Evolutionary conservation across 2,329 filamentous ascomycete genomes (phyloP).

Genomic region (Elsinoe necatrix): DNA sequence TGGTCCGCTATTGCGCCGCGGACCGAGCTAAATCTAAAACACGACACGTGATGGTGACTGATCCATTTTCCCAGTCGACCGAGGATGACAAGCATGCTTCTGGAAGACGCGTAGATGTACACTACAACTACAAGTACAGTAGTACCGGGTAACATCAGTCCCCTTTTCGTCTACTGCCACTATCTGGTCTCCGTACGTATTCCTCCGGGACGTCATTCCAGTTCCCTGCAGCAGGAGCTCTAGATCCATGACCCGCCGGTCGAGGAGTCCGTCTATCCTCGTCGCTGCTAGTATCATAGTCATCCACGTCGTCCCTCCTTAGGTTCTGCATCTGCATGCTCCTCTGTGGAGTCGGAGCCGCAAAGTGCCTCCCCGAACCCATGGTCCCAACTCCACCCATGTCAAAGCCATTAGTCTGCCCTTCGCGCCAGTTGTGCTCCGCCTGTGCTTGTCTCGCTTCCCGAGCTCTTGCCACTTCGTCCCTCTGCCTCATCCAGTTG

Average conservation of each 20-base stretch:
- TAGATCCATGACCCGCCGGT: slow-evolving; percentile 19
- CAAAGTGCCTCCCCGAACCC: slow-evolving; percentile 15
- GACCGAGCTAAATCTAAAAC: slow-evolving; percentile 2
- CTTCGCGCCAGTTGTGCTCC: slow-evolving; percentile 21
- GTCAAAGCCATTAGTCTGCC: slow-evolving; percentile 7
- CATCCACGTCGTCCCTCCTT: slow-evolving; percentile 22
- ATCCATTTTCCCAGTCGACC: neutral
- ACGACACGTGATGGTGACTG: neutral
- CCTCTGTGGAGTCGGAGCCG: slow-evolving; percentile 9
- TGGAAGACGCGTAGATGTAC: neutral
- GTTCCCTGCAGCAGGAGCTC: slow-evolving; percentile 27
- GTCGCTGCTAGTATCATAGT: slow-evolving; percentile 29
- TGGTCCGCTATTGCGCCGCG: neutral
- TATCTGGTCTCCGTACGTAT: slow-evolving; percentile 26
- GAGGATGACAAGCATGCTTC: neutral
- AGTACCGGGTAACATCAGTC: slow-evolving; percentile 20
- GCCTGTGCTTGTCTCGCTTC: slow-evolving; percentile 32
- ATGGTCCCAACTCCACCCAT: neutral
- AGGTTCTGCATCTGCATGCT: slow-evolving; percentile 36
- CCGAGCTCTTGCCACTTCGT: slow-evolving; percentile 43
- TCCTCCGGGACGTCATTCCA: slow-evolving; percentile 45
- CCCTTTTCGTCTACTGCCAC: slow-evolving; percentile 26
- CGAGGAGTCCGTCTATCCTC: slow-evolving; percentile 24
- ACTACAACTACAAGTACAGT: neutral
- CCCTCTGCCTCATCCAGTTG: slow-evolving; percentile 65